Conservation (phyloP, 2,329 filamentous ascomycete genomes). For the Aspergillus oerlinghausenensis region DNA sequence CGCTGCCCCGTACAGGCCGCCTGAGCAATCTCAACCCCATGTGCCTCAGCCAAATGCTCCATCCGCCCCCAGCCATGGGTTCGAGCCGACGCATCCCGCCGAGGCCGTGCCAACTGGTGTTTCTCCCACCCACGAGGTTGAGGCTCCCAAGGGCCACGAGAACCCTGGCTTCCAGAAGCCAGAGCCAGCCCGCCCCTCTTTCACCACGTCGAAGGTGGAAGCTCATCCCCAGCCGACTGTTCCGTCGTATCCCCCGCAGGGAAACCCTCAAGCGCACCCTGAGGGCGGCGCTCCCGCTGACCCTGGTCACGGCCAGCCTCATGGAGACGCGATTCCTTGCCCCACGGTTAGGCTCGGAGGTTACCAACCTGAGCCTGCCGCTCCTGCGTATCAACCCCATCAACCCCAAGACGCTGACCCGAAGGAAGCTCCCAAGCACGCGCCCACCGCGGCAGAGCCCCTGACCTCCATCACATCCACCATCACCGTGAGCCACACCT, state of each 20-base stretch:
- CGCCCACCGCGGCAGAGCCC: not conserved
- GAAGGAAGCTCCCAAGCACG: not conserved
- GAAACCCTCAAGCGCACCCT: not conserved
- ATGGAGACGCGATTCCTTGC: not conserved
- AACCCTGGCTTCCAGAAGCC: not conserved
- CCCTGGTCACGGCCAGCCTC: not conserved
- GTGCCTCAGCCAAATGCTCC: not conserved
- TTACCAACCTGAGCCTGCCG: not conserved
- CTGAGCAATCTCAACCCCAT: not conserved
- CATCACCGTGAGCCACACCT: constrained; percentile 10
- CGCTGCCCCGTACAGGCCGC: not conserved
- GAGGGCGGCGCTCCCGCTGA: not conserved
- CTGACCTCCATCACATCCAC: constrained; percentile 3
- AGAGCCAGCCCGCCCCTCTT: not conserved
- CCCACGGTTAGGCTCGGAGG: not conserved
- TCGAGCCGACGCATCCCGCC: not conserved
- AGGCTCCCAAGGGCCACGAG: not conserved
- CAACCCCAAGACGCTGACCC: not conserved
- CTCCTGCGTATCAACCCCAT: not conserved
- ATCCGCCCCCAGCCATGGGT: too few species aligned
- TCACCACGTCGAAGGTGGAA: not conserved
- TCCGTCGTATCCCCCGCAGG: not conserved
- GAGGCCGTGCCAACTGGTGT: not conserved
- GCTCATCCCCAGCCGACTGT: not conserved
- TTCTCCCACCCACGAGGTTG: not conserved